Evolutionary conservation across 2,329 filamentous ascomycete species (phyloP), one percentile per base, ranked within the genome.

Genomic region (Ophiostoma angusticollis): DNA sequence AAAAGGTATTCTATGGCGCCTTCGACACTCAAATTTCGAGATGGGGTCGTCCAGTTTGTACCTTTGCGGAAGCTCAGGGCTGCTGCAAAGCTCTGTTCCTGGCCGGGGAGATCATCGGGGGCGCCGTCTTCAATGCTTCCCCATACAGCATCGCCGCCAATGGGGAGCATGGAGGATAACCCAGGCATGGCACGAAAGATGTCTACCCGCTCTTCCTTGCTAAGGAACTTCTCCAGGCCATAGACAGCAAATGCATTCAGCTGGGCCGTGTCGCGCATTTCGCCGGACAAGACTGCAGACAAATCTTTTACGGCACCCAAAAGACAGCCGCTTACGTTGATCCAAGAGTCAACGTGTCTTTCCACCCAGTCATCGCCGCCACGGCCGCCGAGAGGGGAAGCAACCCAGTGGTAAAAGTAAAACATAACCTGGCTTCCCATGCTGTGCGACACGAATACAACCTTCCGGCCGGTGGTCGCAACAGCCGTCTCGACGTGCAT

Each of bases 321-420:
- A 89, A 98, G 95, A 59, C 89, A 98, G 6, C 91, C 91, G 49
- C 83, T 91, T 52, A 98, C 86, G 57, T 98, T 98, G 64, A 98
- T 93, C 87, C 93, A 98, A 3, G 84, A 82, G 48, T 93, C 91
- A 37, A 98, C 68, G 54, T 95, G 73, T 14, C 71, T 72, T 43
- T 98, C 87, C 0, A 98, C 89, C 91, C 91, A 98, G 38, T 76
- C 72, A 27, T 79, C 69, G 1, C 91, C 89, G 2, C 86, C 89
- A 16, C 76, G 75, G 5, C 91, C 91, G 5, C 84, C 84, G 38
- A 78, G 68, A 3, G 80, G 72, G 38, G 74, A 74, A 13, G 93
- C 84, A 1, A 93, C 91, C 78, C 78, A 81, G 48, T 79, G 76
- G 34, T 68, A 73, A 50, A 79, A 82, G 57, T 81, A 93, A 58